These are phyloP conservation scores for Recurvomyces mirabilis DNA, from an alignment of 495 filamentous ascomycete species.

Conservation along the genomic window DNA sequence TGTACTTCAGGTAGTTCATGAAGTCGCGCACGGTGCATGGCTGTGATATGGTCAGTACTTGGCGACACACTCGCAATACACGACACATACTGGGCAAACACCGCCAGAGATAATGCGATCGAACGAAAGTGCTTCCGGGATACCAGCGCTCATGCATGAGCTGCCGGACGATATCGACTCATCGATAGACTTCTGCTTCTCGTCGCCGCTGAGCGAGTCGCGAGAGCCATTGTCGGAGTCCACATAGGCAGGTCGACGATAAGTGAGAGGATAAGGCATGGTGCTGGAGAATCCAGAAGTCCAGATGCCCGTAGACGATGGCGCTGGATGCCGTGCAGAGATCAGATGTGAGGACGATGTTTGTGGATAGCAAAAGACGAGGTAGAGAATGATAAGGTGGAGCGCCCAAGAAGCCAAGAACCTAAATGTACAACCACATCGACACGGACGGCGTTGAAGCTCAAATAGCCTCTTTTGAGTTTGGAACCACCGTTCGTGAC, in stretches of 20 bases:
- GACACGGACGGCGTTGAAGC: too few relatives aligned
- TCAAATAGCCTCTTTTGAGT: too few relatives aligned
- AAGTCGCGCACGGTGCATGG: conserved; percentile 65
- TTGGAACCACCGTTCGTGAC: too few relatives aligned
- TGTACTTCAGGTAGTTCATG: conserved; percentile 67
- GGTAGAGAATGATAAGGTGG: too few relatives aligned
- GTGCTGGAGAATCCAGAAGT: conserved; percentile 3
- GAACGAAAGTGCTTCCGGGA: conserved; percentile 58
- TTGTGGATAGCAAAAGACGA: too few relatives aligned
- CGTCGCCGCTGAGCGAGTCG: conserved; percentile 26
- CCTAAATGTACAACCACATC: too few relatives aligned
- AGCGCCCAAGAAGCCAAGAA: too few relatives aligned
- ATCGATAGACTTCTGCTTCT: conserved; percentile 31
- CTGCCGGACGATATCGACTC: conserved; percentile 31
- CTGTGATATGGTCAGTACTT: conserved; percentile 32
- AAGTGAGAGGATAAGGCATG: conserved; percentile 42
- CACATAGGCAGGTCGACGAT: conserved; percentile 36
- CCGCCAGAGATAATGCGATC: conserved; percentile 60
- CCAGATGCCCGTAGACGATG: too few relatives aligned
- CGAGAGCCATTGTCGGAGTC: conserved; percentile 12
- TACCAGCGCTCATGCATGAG: conserved; percentile 38
- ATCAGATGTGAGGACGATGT: too few relatives aligned
- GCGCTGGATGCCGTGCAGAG: too few relatives aligned
- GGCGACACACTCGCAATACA: not conserved
- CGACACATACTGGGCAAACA: conserved; percentile 57